Evolutionary conservation across 352 stramenopile species (phyloP).

Genomic region (Pythium pyrilobum): DNA sequence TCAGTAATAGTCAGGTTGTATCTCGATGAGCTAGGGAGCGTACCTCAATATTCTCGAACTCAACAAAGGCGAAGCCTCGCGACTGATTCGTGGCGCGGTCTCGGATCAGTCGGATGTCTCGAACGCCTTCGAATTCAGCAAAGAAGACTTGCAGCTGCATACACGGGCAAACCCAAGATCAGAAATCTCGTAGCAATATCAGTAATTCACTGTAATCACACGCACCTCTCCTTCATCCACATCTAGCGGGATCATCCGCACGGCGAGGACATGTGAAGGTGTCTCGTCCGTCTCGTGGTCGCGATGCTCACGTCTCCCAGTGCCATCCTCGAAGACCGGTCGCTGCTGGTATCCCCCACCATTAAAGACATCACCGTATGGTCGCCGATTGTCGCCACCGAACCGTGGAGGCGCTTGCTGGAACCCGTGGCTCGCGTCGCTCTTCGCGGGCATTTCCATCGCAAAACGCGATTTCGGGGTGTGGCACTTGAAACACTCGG

Average conservation of each 20-base stretch:
- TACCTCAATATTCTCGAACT: constrained; percentile 70
- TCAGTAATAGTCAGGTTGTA: no score
- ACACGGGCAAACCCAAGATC: neutral
- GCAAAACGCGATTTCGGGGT: constrained; percentile 17
- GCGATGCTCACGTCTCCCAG: neutral
- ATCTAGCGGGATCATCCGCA: constrained; percentile 64
- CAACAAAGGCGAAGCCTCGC: constrained; percentile 74
- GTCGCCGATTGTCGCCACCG: neutral
- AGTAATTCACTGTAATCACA: neutral
- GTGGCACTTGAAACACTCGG: constrained; percentile 71
- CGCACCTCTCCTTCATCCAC: constrained; percentile 72
- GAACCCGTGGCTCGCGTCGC: neutral
- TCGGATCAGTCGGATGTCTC: constrained; percentile 69
- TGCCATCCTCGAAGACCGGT: neutral
- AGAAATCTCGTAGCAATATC: no score
- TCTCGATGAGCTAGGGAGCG: no score
- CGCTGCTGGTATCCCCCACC: neutral
- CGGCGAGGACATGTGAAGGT: constrained; percentile 58
- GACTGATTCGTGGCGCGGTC: constrained; percentile 61
- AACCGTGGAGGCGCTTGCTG: neutral
- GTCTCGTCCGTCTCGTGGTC: constrained; percentile 8
- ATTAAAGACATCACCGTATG: neutral
- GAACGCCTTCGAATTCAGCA: constrained; percentile 51
- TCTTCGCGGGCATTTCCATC: constrained; percentile 14
- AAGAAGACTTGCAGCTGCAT: constrained; percentile 72